phyloP scores from a whole-genome alignment of 257 asterid species.

The Rehmannia glutinosa region DNA sequence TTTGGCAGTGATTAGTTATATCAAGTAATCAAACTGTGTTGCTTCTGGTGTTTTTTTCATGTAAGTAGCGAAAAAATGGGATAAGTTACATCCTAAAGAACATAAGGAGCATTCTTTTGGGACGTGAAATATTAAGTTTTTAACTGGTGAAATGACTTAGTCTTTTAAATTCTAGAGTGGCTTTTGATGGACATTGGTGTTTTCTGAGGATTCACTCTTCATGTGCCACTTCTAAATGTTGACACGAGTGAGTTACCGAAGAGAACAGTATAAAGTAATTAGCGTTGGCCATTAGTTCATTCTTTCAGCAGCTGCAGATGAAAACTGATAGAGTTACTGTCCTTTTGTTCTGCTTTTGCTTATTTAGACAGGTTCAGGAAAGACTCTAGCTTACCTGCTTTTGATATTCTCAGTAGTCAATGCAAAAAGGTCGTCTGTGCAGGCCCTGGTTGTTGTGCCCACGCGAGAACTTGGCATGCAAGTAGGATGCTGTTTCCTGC shows the following conservation, averaged over 20 bases:
- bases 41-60: too few relatives aligned
- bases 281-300: too few relatives aligned
- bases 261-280: too few relatives aligned
- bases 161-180: too few relatives aligned
- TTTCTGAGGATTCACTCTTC: too few relatives aligned
- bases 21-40: not conserved
- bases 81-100: not conserved
- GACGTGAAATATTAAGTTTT: too few relatives aligned
- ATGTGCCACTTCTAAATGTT: too few relatives aligned
- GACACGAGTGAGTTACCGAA: too few relatives aligned
- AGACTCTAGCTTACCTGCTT: slow-evolving; percentile 84
- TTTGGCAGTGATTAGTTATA: not conserved
- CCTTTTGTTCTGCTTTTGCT: slow-evolving; percentile 21
- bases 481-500: slow-evolving; percentile 33
- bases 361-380: slow-evolving; percentile 97
- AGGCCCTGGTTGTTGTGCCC: slow-evolving; percentile 87
- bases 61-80: too few relatives aligned
- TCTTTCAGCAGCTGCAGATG: slow-evolving; percentile 1
- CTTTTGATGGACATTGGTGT: too few relatives aligned
- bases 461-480: slow-evolving; percentile 98
- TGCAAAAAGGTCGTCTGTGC: slow-evolving; percentile 71
- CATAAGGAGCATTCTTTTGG: too few relatives aligned
- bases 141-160: too few relatives aligned
- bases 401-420: slow-evolving; percentile 61
- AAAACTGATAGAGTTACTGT: slow-evolving; percentile 19